phyloP scores from a whole-genome alignment of 768 basidiomycete genomes.

The Obba rivulosa region DNA sequence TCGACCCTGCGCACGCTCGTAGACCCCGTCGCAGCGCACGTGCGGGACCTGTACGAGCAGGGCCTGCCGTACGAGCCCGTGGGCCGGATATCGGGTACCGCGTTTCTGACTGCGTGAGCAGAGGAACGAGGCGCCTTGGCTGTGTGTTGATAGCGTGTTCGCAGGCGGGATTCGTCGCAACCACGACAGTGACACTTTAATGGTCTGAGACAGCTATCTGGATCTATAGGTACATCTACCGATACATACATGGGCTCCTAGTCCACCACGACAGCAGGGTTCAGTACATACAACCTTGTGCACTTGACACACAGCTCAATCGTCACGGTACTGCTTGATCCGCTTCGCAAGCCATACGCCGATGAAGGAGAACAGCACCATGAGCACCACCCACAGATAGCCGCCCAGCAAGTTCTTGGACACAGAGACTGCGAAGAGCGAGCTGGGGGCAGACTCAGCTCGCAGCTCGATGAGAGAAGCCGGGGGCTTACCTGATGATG shows the following conservation, averaged over 20 bases:
- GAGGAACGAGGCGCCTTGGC: neutral
- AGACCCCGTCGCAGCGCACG: slow-evolving; percentile 49
- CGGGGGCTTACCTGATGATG: slow-evolving; percentile 14
- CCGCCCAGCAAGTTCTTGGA: slow-evolving; percentile 16
- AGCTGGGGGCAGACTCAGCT: slow-evolving; percentile 7
- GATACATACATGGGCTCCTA: neutral
- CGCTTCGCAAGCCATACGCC: slow-evolving; percentile 13
- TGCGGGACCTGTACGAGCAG: slow-evolving; percentile 27
- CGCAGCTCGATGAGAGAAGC: neutral
- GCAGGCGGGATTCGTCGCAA: too few species aligned
- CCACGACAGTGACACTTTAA: too few species aligned
- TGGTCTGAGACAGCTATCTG: too few species aligned
- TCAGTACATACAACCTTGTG: neutral
- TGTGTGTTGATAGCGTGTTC: neutral
- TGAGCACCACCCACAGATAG: slow-evolving; percentile 21
- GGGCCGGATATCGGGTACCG: neutral
- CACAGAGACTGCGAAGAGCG: slow-evolving; percentile 23
- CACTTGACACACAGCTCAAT: slow-evolving; percentile 1
- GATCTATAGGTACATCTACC: neutral
- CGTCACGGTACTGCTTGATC: slow-evolving; percentile 16
- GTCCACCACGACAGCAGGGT: neutral
- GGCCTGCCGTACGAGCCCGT: slow-evolving; percentile 9
- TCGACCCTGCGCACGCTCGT: slow-evolving; percentile 70
- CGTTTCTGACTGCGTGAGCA: neutral
- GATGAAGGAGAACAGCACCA: slow-evolving; percentile 14